A percentile compares a stretch with the other conserved stretches of the same genome.
Evolutionary conservation across 371 early-diverging fungal genomes (phyloP).

Genomic region (Rhizopus sp.): DNA sequence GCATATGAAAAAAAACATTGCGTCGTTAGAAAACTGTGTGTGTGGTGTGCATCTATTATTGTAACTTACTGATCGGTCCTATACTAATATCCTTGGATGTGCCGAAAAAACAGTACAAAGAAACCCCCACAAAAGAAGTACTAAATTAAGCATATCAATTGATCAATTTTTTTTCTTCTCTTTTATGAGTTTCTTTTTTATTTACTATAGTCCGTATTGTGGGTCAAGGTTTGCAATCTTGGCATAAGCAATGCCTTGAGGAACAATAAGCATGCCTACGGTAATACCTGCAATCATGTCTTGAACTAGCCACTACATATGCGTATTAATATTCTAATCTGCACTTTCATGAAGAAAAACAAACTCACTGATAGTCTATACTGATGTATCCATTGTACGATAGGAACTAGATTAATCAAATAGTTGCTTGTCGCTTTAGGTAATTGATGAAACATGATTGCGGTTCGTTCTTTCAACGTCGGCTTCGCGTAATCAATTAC

Average conservation of each 20-base stretch:
- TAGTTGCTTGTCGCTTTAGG: slow-evolving; percentile 9
- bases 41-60: too few relatives aligned
- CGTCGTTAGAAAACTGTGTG: neutral
- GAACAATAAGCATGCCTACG: slow-evolving; percentile 82
- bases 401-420: slow-evolving; percentile 13
- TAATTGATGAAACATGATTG: neutral
- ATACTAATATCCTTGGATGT: slow-evolving; percentile 86
- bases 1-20: neutral
- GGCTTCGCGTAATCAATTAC: slow-evolving; percentile 11
- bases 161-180: slow-evolving; percentile 38
- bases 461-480: slow-evolving; percentile 1
- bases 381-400: slow-evolving; percentile 32
- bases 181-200: slow-evolving; percentile 44
- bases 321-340: neutral
- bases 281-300: slow-evolving; percentile 88
- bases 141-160: slow-evolving; percentile 14
- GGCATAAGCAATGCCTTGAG: slow-evolving; percentile 85
- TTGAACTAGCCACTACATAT: slow-evolving; percentile 68
- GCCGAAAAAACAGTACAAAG: slow-evolving; percentile 69
- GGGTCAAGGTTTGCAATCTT: slow-evolving; percentile 77
- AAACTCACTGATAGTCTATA: slow-evolving; percentile 32
- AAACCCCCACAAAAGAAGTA: slow-evolving; percentile 36
- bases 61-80: slow-evolving; percentile 68
- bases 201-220: slow-evolving; percentile 47
- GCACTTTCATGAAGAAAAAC: neutral